Conservation (phyloP, 2,329 filamentous ascomycete species). For the Curvularia sp. region DNA sequence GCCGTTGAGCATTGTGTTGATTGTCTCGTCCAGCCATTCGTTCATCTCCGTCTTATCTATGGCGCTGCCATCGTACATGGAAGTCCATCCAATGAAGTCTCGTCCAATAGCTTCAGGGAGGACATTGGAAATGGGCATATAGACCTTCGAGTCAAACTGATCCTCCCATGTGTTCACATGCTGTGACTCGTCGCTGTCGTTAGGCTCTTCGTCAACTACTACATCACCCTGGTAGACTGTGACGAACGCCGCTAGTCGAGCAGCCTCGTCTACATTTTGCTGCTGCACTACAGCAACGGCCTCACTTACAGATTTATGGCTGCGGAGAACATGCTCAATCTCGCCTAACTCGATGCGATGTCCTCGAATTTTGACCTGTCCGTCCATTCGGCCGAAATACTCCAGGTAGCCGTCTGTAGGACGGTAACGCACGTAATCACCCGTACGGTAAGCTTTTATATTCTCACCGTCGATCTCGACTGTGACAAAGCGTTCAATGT, state of each 20-base stretch:
- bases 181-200: background rate
- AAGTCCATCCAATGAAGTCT: slow-evolving; percentile 19
- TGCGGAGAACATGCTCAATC: slow-evolving; percentile 22
- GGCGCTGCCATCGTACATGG: slow-evolving; percentile 18
- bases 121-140: background rate
- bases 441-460: slow-evolving; percentile 40
- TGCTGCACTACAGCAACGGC: background rate
- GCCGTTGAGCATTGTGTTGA: slow-evolving; percentile 6
- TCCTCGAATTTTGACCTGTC: slow-evolving; percentile 35
- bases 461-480: background rate
- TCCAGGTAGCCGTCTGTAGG: slow-evolving; percentile 24
- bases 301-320: background rate
- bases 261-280: background rate
- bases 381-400: slow-evolving; percentile 29
- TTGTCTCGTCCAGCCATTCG: slow-evolving; percentile 22
- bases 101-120: slow-evolving; percentile 8
- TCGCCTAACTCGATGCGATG: slow-evolving; percentile 37
- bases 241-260: slow-evolving; percentile 3
- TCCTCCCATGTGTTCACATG: slow-evolving; percentile 14
- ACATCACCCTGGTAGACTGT: background rate
- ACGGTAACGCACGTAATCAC: slow-evolving; percentile 28
- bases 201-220: background rate
- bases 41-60: slow-evolving; percentile 21
- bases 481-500: slow-evolving; percentile 17
- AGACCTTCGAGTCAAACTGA: slow-evolving; percentile 11